Evolutionary conservation across 2,329 filamentous ascomycete genomes (phyloP), one percentile per base, ranked within the genome.

Genomic region (Fusarium guadeloupense): DNA sequence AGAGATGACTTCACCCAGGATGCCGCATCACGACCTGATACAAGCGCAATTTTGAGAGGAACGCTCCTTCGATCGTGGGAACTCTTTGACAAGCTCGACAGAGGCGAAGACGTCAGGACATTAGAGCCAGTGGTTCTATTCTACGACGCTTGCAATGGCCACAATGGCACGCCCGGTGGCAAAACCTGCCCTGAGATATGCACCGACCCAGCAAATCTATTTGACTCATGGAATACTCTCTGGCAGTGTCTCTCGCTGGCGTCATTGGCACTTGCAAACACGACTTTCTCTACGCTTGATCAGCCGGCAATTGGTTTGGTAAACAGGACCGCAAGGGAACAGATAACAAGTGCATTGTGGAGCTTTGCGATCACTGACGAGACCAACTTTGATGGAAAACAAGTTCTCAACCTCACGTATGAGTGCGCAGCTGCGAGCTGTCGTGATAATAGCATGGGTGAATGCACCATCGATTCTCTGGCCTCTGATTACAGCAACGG

Each of bases 381-480:
- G 4, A 26, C 17, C 2, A 13, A 23, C 2, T 61, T 62, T 0
- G 33, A 51, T 4, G 59, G 51, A 0, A 41, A 10, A 5, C 1
- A 0, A 1, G 41, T 62, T 6, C 42, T 62, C 3, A 28, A 52
- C 10, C 10, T 35, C 2, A 56, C 56, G 1, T 57, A 52, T 3
- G n/a, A 34, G 9, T 62, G 56, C n/a, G 59, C 59, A 0, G 6
- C 28, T 3, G 59, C 59, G 1, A 61, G 51, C 12, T 62, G 59
- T 5, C 17, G 21, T 0, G 33, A 51, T 7, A 47, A n/a, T 4
- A 35, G n/a, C 3, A 58, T 59, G 54, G 51, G 42, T 0, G 37
- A 56, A 0, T 61, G 56, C 19, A 38, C 30, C 1, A 33, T 61
- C 7, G 23, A 17, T 4, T 19, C 12, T 1, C 56, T 40, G 4